Base-by-base conservation (phyloP, 2,329 filamentous ascomycete species). In the Cladosporium sp. region DNA sequence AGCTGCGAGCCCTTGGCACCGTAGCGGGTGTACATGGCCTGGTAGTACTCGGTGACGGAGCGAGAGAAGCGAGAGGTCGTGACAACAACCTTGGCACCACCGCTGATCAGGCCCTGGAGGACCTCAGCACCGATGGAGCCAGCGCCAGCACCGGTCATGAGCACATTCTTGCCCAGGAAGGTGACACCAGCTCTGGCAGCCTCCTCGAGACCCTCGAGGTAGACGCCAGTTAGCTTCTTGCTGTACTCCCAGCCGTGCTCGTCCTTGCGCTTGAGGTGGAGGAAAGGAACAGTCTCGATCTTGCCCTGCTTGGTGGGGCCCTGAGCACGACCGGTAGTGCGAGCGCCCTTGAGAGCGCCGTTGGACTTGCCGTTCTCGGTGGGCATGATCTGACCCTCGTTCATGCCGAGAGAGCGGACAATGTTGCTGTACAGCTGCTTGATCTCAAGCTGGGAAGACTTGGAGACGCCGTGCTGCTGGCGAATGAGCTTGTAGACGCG, bases 41-140 rank as follows among this genome's bases (percentile, higher is more conserved):
- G 93, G 74, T 99, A 99, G 76, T 97, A 99, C 75, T 99, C 93
- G 5, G 93, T 99, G 51, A 99, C 93, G 70, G 96, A 88, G 40
- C 90, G 88, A 13, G 93, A 99, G 78, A 93, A 99, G 61, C 93
- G 85, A 65, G 89, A 96, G 15, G 93, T 99, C 12, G 93, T 99
- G 53, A 99, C 95, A 47, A 97, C 78, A 36, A 99, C 95, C 77
- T 93, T 95, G 59, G 93, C 93, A 67, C 93, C 93, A 73, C 95
- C 93, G 65, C 89, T 95, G 70, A 99, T 90, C 56, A 99, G 79
- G 52, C 93, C 93, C 71, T 96, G 91, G 12, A 99, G 80, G 47
- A 99, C 93, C 63, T 97, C 93, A 30, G 93, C 93, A 69, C 93
- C 93, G 61, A 99, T 99, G 45, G 93, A 99, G 39, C 95, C 95